Evolutionary conservation across 208 protist genomes (phyloP).

Genomic region (Wallacemonas sp.): DNA sequence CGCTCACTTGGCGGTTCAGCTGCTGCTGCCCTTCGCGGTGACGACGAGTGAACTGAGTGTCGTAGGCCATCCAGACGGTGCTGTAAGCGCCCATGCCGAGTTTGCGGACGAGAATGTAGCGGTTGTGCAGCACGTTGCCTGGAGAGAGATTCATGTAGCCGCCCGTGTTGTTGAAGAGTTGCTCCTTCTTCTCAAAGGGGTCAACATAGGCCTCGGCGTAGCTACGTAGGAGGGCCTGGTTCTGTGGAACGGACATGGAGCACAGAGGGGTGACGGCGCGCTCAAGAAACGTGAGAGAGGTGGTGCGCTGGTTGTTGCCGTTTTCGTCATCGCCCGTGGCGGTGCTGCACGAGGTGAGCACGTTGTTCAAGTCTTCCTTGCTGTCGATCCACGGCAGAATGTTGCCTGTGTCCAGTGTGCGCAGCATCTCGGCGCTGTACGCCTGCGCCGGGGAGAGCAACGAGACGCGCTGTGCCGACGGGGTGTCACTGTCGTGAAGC

Average conservation of each 20-base stretch:
- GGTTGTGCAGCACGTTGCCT: slow-evolving; percentile 60
- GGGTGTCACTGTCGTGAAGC: too few species aligned
- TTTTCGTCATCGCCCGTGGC: background rate
- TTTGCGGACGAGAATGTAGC: slow-evolving; percentile 84
- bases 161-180: slow-evolving; percentile 22
- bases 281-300: background rate
- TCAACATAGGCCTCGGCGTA: slow-evolving; percentile 7
- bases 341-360: background rate
- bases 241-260: background rate
- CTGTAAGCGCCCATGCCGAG: slow-evolving; percentile 89
- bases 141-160: slow-evolving; percentile 71
- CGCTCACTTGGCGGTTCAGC: background rate
- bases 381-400: slow-evolving; percentile 5
- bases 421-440: too few species aligned
- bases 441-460: too few species aligned
- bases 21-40: background rate
- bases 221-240: slow-evolving; percentile 1
- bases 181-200: slow-evolving; percentile 10
- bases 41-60: slow-evolving; percentile 38
- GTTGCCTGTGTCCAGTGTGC: background rate
- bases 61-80: slow-evolving; percentile 88
- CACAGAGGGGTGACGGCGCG: background rate
- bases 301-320: background rate
- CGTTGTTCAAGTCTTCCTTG: slow-evolving; percentile 8
- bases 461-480: too few species aligned